phyloP scores from a whole-genome alignment of 768 basidiomycete genomes.

The Mycena olivaceomarginata region DNA sequence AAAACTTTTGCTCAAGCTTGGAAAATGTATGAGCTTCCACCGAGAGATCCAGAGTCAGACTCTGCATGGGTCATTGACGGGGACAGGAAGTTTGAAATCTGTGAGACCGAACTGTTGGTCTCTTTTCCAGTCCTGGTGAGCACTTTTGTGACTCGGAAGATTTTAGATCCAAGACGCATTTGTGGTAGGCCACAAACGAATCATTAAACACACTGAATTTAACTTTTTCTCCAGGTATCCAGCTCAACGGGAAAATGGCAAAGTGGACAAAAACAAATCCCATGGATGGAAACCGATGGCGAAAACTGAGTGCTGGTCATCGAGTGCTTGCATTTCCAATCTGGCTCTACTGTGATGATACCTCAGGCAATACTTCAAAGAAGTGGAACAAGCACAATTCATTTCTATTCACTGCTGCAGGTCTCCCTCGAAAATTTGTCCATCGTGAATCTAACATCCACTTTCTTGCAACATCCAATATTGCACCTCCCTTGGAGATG shows the following conservation, averaged over 20 bases:
- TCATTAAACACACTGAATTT: too few relatives aligned
- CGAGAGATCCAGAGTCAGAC: not conserved
- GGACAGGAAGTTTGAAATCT: conserved; percentile 23
- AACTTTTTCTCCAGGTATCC: not conserved
- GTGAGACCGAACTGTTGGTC: conserved; percentile 19
- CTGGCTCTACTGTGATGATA: conserved; percentile 55
- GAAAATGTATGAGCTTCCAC: not conserved
- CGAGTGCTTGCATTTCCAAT: conserved; percentile 48
- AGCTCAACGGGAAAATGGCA: not conserved
- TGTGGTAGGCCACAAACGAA: too few relatives aligned
- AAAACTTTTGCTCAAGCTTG: conserved; percentile 11
- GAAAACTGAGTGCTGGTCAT: conserved; percentile 25
- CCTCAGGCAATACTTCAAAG: conserved; percentile 55
- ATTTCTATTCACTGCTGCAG: conserved; percentile 47
- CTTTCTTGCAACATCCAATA: conserved; percentile 50
- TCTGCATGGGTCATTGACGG: conserved; percentile 37
- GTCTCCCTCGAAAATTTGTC: conserved; percentile 28
- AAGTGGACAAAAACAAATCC: not conserved
- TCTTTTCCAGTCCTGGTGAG: conserved; percentile 26
- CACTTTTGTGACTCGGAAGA: not conserved
- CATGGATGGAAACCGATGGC: conserved; percentile 29
- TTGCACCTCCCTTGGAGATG: conserved; percentile 57
- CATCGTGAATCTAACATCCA: conserved; percentile 34
- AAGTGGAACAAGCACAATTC: conserved; percentile 50
- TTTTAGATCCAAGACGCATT: not conserved